These are phyloP conservation scores for Ascocoryne sarcoides DNA, from an alignment of 2,329 filamentous ascomycete species.

Conservation along the genomic window DNA sequence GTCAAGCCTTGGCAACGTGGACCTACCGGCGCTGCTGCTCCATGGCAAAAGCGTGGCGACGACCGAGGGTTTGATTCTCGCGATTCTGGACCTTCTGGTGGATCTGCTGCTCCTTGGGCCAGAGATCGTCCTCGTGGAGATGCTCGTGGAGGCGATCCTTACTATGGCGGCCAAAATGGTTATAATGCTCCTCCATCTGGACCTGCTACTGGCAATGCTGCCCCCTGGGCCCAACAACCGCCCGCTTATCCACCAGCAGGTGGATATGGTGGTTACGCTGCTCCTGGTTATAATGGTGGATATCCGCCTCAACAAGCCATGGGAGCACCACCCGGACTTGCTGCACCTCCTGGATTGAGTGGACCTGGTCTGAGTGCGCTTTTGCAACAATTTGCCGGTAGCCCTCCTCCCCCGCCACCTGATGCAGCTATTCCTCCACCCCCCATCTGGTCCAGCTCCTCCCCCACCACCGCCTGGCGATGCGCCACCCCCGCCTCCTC, in stretches of 20 bases:
- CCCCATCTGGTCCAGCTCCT: too few relatives aligned
- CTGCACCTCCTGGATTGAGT: conserved; percentile 39
- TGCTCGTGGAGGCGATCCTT: conserved; percentile 37
- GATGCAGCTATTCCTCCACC: conserved; percentile 34
- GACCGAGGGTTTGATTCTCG: conserved; percentile 33
- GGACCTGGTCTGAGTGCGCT: conserved; percentile 54
- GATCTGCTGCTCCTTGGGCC: conserved; percentile 49
- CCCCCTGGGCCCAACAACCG: conserved; percentile 36
- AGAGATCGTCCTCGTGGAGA: conserved; percentile 44
- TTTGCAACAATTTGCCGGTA: conserved; percentile 53
- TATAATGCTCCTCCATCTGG: conserved; percentile 40
- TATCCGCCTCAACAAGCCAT: conserved; percentile 35
- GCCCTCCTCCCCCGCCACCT: conserved; percentile 44
- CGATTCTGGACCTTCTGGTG: conserved; percentile 29
- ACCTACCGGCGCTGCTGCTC: conserved; percentile 74
- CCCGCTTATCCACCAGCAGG: conserved; percentile 36
- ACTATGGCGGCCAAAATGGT: conserved; percentile 38
- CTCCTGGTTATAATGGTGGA: conserved; percentile 33
- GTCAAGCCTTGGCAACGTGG: conserved; percentile 84
- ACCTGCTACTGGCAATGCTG: conserved; percentile 35
- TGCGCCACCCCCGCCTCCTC: conserved; percentile 56
- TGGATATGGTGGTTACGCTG: conserved; percentile 47
- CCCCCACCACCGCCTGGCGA: conserved; percentile 45
- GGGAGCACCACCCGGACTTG: conserved; percentile 34
- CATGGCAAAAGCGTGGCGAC: conserved; percentile 52